Percentiles rank a stretch among this genome's conserved stretches.
phyloP scores from a whole-genome alignment of 2,329 filamentous ascomycete species.

The Ophiocordyceps australis region DNA sequence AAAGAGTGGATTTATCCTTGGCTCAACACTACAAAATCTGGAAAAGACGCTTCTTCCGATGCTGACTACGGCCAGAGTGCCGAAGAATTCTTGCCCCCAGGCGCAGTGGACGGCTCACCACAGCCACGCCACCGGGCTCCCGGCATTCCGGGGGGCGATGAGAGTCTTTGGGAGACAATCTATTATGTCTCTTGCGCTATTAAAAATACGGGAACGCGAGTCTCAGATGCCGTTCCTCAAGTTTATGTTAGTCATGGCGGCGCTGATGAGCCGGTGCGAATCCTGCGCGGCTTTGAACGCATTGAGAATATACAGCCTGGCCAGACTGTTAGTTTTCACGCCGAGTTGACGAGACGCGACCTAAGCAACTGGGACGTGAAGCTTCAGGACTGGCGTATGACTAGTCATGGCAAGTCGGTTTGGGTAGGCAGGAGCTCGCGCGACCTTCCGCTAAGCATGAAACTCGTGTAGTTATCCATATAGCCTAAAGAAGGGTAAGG shows the following conservation, averaged over 20 bases:
- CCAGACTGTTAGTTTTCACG: conserved; percentile 45
- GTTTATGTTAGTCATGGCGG: conserved; percentile 71
- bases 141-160: conserved; percentile 44
- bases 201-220: conserved; percentile 48
- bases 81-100: conserved; percentile 39
- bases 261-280: conserved; percentile 44
- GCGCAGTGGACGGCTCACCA: conserved; percentile 33
- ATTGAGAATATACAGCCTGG: conserved; percentile 50
- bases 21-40: conserved; percentile 45
- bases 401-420: conserved; percentile 28
- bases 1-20: conserved; percentile 51
- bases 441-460: conserved; percentile 25
- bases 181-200: conserved; percentile 51
- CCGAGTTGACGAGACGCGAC: conserved; percentile 59
- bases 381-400: conserved; percentile 71
- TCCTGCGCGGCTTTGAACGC: conserved; percentile 69
- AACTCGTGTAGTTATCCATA: conserved; percentile 1
- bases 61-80: conserved; percentile 40
- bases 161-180: conserved; percentile 46
- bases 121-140: conserved; percentile 34
- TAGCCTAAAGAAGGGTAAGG: too few relatives aligned
- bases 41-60: conserved; percentile 34
- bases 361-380: conserved; percentile 71
- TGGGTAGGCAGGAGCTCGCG: conserved; percentile 37
- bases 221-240: conserved; percentile 57